A percentile compares a stretch with the other conserved stretches of the same genome.
Conservation (phyloP, 345 rosid species). For the Syzygium aromaticum region DNA sequence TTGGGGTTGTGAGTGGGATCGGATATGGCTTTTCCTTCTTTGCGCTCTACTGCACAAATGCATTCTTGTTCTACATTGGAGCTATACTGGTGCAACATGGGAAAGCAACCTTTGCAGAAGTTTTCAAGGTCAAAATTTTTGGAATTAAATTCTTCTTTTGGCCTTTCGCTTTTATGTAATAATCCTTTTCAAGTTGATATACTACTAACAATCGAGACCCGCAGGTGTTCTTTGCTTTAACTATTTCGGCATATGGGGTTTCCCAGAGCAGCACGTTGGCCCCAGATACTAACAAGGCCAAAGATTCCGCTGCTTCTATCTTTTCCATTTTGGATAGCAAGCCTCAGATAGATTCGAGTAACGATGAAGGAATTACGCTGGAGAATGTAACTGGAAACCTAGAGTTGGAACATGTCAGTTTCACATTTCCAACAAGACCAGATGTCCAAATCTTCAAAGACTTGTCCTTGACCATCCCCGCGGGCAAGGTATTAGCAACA, state of each 20-base stretch:
- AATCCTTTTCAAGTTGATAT: background rate
- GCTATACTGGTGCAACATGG: slow-evolving; percentile 40
- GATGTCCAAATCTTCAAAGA: slow-evolving; percentile 66
- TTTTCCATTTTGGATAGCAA: slow-evolving; percentile 64
- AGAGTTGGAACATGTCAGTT: slow-evolving; percentile 59
- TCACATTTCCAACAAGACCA: slow-evolving; percentile 63
- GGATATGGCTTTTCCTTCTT: slow-evolving; percentile 53
- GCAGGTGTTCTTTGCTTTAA: slow-evolving; percentile 66
- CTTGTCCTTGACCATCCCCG: slow-evolving; percentile 49
- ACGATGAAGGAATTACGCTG: slow-evolving; percentile 41
- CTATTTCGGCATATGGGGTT: slow-evolving; percentile 57
- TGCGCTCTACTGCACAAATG: slow-evolving; percentile 32
- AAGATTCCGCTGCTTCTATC: slow-evolving; percentile 71
- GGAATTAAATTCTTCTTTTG: background rate
- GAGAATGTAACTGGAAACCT: slow-evolving; percentile 43
- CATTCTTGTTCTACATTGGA: slow-evolving; percentile 49
- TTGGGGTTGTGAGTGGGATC: slow-evolving; percentile 40
- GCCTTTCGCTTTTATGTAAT: background rate
- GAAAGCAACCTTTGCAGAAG: slow-evolving; percentile 52
- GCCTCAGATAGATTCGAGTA: slow-evolving; percentile 63
- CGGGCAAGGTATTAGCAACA: slow-evolving; percentile 51
- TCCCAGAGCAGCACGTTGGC: slow-evolving; percentile 64
- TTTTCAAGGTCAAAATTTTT: slow-evolving; percentile 47
- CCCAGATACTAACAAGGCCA: slow-evolving; percentile 67
- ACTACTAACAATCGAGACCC: slow-evolving; percentile 2